A percentile compares a stretch with the other conserved stretches of the same genome.
Evolutionary conservation across 2,329 filamentous ascomycete species (phyloP).

Genomic region (Chalara sp.): DNA sequence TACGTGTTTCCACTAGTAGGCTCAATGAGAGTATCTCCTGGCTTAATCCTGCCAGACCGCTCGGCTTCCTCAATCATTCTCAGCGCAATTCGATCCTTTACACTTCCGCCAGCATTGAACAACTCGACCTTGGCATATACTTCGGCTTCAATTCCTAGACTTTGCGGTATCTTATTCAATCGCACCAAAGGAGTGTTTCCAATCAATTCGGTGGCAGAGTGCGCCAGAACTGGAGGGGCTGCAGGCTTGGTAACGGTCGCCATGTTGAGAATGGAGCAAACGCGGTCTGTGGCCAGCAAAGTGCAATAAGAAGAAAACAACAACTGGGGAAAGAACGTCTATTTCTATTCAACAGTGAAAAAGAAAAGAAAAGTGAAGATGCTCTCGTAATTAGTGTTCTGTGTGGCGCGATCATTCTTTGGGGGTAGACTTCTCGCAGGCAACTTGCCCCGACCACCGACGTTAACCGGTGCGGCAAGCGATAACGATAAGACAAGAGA

Average conservation of each 20-base stretch:
- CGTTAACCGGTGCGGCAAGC: no score
- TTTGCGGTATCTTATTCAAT: conserved; percentile 87
- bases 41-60: conserved; percentile 85
- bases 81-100: conserved; percentile 92
- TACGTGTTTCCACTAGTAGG: conserved; percentile 93
- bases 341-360: neutral
- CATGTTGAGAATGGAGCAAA: conserved; percentile 10
- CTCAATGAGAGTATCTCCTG: conserved; percentile 94
- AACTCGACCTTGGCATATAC: conserved; percentile 90
- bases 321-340: neutral
- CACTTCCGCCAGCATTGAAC: conserved; percentile 89
- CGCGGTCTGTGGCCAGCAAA: neutral
- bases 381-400: neutral
- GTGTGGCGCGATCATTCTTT: neutral
- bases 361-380: conserved; percentile 1
- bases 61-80: conserved; percentile 98
- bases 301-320: neutral
- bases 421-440: no score
- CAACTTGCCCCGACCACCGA: no score
- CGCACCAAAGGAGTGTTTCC: conserved; percentile 94
- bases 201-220: conserved; percentile 78
- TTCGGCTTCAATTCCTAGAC: conserved; percentile 79
- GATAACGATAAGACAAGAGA: no score
- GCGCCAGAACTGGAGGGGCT: conserved; percentile 26
- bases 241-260: conserved; percentile 20